Evolutionary conservation across 1,284 basidiomycete species (phyloP), one percentile per base, ranked within the genome.

Genomic region (Flammula alnicola): DNA sequence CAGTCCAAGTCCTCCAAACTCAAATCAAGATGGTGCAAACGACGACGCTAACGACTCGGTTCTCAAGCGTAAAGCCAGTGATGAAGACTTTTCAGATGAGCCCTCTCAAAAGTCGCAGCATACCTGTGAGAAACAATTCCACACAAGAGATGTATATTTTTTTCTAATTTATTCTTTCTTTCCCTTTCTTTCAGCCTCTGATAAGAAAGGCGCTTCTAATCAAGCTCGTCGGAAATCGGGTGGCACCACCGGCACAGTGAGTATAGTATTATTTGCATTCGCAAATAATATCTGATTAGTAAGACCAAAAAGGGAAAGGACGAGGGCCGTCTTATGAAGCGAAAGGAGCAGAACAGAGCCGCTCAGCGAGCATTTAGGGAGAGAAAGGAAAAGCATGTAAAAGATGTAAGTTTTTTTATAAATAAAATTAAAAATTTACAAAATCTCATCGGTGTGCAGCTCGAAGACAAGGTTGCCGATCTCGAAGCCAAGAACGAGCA

Each of bases 321-420:
- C 56, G 89, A 91, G 60, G 69, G 76, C 7, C 80, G 88, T 17
- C 69, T 91, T 4, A 56, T 89, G 54, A 92, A 91, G 63, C 84
- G 90, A 54, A 93, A 93, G 68, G 91, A 93, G 61, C 90, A 93
- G 67, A 93, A 93, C 59, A 77, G 90, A 41, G 91, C 91, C 1
- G 90, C 90, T 9, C 91, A 93, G 64, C 80, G 90, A 46, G 91
- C 91, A 0, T 93, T 93, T 71, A 77, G 90, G 40, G 90, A 93
- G 66, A 81, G 91, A 48, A 93, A 93, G 71, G 90, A 93, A 70
- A 91, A 89, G 62, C 91, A 93, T 69, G 91, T 93, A 53, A 88
- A 88, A 66, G 91, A 93, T 63, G 91, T 92, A 62, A 73, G 88
- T 78, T 44, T 26, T 31, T 31, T 27, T 26, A 59, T 37, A 37